These are phyloP conservation scores for Aspergillus sp. DNA, from an alignment of 2,329 filamentous ascomycete species.

Conservation along the genomic window DNA sequence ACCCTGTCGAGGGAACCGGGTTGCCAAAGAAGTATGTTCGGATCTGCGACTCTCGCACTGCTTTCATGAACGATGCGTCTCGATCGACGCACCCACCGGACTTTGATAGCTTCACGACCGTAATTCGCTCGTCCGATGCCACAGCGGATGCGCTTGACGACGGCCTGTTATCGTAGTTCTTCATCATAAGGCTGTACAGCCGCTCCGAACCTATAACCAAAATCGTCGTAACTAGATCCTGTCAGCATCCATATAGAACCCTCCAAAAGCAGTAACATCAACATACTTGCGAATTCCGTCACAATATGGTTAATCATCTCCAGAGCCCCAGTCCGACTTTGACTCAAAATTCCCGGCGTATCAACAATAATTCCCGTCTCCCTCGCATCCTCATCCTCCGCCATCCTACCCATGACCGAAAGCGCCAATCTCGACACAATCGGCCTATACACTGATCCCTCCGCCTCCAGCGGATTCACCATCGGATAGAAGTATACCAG, in stretches of 20 bases:
- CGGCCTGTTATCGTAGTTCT: constrained; percentile 64
- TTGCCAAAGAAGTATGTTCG: constrained; percentile 95
- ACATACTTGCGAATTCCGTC: constrained; percentile 66
- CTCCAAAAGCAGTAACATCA: constrained; percentile 30
- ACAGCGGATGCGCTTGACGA: constrained; percentile 51
- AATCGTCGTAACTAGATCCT: constrained; percentile 70
- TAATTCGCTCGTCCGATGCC: constrained; percentile 67
- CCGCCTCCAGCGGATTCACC: constrained; percentile 69
- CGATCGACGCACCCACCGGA: constrained; percentile 83
- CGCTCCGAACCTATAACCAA: constrained; percentile 80
- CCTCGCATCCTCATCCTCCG: constrained; percentile 73
- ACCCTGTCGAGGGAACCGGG: constrained; percentile 44
- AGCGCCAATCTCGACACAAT: constrained; percentile 77
- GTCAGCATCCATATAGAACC: constrained; percentile 22
- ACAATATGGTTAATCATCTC: constrained; percentile 82
- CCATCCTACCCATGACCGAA: constrained; percentile 75
- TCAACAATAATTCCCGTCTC: constrained; percentile 84
- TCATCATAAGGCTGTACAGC: constrained; percentile 74
- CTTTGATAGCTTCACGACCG: constrained; percentile 77
- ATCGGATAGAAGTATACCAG: constrained; percentile 88
- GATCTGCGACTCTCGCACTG: constrained; percentile 74
- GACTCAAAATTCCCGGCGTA: constrained; percentile 71
- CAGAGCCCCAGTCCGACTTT: constrained; percentile 66
- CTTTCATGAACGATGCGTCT: constrained; percentile 74
- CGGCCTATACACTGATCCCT: constrained; percentile 72